A percentile compares a stretch with the other conserved stretches of the same genome.
phyloP scores from a whole-genome alignment of 1,139 yeast species.

The Hyphopichia fennica region DNA sequence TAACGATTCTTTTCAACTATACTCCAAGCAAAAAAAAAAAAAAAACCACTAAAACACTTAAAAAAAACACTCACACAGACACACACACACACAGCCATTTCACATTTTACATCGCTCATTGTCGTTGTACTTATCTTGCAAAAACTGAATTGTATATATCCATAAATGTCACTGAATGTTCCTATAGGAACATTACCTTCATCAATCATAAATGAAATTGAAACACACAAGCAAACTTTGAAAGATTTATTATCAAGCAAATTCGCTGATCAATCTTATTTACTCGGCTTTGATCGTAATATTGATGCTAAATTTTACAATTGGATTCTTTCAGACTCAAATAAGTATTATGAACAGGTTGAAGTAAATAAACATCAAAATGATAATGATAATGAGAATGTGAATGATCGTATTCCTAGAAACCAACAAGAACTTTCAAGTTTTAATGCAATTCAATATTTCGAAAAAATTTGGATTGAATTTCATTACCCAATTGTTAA shows the following conservation, averaged over 20 bases:
- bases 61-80: no score
- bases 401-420: conserved; percentile 11
- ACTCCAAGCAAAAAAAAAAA: no score
- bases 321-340: conserved; percentile 38
- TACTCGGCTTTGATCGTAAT: conserved; percentile 45
- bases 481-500: conserved; percentile 66
- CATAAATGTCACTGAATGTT: not conserved
- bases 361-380: conserved; percentile 5
- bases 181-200: not conserved
- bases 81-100: no score
- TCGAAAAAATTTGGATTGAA: conserved; percentile 58
- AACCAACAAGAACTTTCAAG: conserved; percentile 15
- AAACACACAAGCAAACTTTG: conserved; percentile 27
- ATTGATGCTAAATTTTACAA: conserved; percentile 42
- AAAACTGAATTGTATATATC: no score
- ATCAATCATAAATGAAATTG: conserved; percentile 17
- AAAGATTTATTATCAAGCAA: conserved; percentile 27
- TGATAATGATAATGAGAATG: not conserved
- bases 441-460: conserved; percentile 32
- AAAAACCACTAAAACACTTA: no score
- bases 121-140: no score
- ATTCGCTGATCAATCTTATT: conserved; percentile 42
- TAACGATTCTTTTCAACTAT: no score
- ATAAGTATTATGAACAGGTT: conserved; percentile 17
- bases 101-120: no score